Evolutionary conservation across 768 basidiomycete species (phyloP).

Genomic region (Suillus alpinus): DNA sequence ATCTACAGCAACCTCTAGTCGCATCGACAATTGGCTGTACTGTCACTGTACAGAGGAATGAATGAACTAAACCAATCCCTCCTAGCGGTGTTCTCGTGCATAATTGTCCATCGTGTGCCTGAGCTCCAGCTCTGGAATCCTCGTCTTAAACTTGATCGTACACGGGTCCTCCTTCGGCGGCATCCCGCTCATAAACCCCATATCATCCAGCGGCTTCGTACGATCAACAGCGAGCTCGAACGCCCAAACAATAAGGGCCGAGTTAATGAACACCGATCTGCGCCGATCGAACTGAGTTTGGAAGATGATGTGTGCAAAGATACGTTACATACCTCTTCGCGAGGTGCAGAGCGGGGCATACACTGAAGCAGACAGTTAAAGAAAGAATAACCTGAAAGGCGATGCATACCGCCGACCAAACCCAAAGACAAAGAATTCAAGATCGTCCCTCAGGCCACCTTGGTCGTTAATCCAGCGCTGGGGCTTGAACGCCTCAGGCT

Average conservation of each 20-base stretch:
- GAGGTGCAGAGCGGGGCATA: slow-evolving; percentile 32
- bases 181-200: slow-evolving; percentile 43
- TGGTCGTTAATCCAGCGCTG: slow-evolving; percentile 50
- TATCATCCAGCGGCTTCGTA: slow-evolving; percentile 47
- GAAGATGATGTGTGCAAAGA: background rate
- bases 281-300: background rate
- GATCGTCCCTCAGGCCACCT: slow-evolving; percentile 43
- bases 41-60: too few species aligned
- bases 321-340: slow-evolving; percentile 30
- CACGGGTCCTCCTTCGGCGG: slow-evolving; percentile 42
- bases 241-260: slow-evolving; percentile 56
- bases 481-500: slow-evolving; percentile 53
- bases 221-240: slow-evolving; percentile 50
- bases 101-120: background rate
- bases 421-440: slow-evolving; percentile 49
- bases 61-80: too few species aligned
- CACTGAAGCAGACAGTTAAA: slow-evolving; percentile 23
- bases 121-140: background rate
- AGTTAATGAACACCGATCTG: slow-evolving; percentile 58
- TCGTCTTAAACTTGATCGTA: slow-evolving; percentile 42
- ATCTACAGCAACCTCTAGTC: too few species aligned
- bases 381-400: background rate
- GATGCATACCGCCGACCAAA: slow-evolving; percentile 41
- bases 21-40: too few species aligned
- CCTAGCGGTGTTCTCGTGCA: too few species aligned